phyloP scores from a whole-genome alignment of 177 flowering plant species.

The Telopea speciosissima region DNA sequence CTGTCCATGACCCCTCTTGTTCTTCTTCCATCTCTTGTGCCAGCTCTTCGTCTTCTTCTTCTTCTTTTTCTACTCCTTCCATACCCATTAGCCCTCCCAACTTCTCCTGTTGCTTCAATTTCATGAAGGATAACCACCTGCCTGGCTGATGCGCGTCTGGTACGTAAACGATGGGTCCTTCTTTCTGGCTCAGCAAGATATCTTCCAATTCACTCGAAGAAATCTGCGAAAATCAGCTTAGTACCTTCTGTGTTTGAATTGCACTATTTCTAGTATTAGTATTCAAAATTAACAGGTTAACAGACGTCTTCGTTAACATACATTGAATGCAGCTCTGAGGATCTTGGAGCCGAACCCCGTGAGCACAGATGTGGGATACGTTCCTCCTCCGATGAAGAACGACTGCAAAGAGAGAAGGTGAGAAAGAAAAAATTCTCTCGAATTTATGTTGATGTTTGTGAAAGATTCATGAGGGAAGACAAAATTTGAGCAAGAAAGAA shows the following conservation, averaged over 20 bases:
- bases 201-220: conserved; percentile 29
- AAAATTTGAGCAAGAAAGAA: not conserved
- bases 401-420: conserved; percentile 38
- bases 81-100: conserved; percentile 23
- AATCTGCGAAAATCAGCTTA: conserved; percentile 28
- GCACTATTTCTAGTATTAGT: too few species aligned
- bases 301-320: conserved; percentile 24
- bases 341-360: conserved; percentile 62
- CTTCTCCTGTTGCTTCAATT: conserved; percentile 31
- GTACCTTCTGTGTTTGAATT: not conserved
- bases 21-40: conserved; percentile 14
- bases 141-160: conserved; percentile 29
- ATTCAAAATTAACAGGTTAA: not conserved
- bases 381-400: conserved; percentile 85
- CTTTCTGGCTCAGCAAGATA: conserved; percentile 37
- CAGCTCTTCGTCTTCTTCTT: conserved; percentile 11
- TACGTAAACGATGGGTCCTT: conserved; percentile 56
- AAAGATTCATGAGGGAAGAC: not conserved
- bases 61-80: conserved; percentile 13
- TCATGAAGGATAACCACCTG: conserved; percentile 38
- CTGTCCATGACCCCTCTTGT: conserved; percentile 3
- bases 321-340: conserved; percentile 68
- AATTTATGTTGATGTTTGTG: not conserved
- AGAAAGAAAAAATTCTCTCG: not conserved
- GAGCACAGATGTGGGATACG: conserved; percentile 54